Percentiles rank a stretch among this genome's conserved stretches.
These are phyloP conservation scores for Nitzschia putrida DNA, from an alignment of 108 stramenopile genomes.

Conservation along the genomic window DNA sequence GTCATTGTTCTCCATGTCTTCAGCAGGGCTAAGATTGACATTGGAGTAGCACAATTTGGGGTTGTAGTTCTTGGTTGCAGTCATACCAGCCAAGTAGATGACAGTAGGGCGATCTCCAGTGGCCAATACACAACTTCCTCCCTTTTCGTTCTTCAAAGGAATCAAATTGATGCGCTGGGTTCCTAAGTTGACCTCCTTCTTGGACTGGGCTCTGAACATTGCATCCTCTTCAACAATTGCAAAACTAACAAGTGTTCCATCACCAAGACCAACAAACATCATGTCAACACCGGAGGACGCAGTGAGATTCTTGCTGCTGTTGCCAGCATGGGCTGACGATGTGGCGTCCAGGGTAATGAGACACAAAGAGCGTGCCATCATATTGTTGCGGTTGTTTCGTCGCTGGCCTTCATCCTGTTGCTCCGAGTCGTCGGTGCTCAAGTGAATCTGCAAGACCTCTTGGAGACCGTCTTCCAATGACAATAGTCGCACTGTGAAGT, in stretches of 20 bases:
- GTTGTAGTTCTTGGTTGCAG: constrained; percentile 43
- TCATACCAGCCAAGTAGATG: constrained; percentile 83
- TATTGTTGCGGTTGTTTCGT: constrained; percentile 62
- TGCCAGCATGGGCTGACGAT: constrained; percentile 30
- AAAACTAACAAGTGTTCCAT: constrained; percentile 90
- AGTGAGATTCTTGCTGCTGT: constrained; percentile 18
- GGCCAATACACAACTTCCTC: constrained; percentile 89
- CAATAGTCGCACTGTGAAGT: constrained; percentile 88
- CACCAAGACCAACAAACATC: constrained; percentile 95
- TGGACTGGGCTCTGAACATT: constrained; percentile 54
- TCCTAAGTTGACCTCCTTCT: constrained; percentile 92
- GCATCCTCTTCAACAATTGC: constrained; percentile 51
- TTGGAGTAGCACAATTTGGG: constrained; percentile 92
- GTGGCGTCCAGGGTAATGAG: constrained; percentile 70
- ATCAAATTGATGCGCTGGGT: constrained; percentile 92
- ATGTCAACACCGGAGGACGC: constrained; percentile 61
- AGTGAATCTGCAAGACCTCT: constrained; percentile 44
- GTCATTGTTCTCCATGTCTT: constrained; percentile 57
- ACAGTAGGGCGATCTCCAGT: constrained; percentile 96
- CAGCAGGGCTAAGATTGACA: constrained; percentile 77
- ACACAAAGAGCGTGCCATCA: constrained; percentile 84
- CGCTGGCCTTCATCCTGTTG: constrained; percentile 42
- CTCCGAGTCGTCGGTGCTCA: constrained; percentile 45
- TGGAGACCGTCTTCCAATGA: constrained; percentile 40
- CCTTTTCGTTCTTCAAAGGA: constrained; percentile 58